Base-by-base conservation (phyloP, 2,329 filamentous ascomycete genomes). In the Stylonectria norvegica region DNA sequence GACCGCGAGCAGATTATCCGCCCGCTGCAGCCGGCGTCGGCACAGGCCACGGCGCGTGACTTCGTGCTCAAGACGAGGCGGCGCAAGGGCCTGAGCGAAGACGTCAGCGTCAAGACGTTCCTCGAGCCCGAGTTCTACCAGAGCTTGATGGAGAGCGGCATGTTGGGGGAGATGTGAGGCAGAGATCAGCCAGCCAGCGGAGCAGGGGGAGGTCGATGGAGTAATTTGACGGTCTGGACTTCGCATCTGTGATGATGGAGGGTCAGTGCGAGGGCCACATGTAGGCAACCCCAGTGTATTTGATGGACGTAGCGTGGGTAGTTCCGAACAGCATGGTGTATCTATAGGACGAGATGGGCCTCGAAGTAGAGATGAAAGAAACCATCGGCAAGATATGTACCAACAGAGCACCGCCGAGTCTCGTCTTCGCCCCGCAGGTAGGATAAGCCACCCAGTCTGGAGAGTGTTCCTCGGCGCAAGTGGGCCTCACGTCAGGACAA, bases 1-100 rank as follows among this genome's bases (percentile, higher is more conserved):
- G 93, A 98, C 65, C 85, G 84, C 58, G 86, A 89, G 46, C 83
- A 94, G 47, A 81, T 89, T 51, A 71, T 93, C 40, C 76, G 86
- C 35, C 88, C 90, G 5, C 72, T 98, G 49, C 90, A 97, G 65
- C 89, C 90, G 48, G 93, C 93, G 2, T 79, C 78, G 38, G 86
- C 88, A 36, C 89, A 94, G 70, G 89, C 87, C 16, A 94, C 90
- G 34, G 93, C 93, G 1, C 77, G 93, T 47, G 93, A 98, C 65
- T 97, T 98, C 66, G 90, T 97, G 38, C 77, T 97, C 48, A 98
- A 98, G 78, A 98, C 93, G 8, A 78, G 93, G 53, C 74, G 89
- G 58, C 79, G 93, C 53, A 98, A 98, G 76, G 93, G 93, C 2
- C 66, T 98, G 47, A 91, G 88, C 48, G 93, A 97, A 71, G 93